Evolutionary conservation across 257 asterid species (phyloP).

Genomic region (Salvia rosmarinus): DNA sequence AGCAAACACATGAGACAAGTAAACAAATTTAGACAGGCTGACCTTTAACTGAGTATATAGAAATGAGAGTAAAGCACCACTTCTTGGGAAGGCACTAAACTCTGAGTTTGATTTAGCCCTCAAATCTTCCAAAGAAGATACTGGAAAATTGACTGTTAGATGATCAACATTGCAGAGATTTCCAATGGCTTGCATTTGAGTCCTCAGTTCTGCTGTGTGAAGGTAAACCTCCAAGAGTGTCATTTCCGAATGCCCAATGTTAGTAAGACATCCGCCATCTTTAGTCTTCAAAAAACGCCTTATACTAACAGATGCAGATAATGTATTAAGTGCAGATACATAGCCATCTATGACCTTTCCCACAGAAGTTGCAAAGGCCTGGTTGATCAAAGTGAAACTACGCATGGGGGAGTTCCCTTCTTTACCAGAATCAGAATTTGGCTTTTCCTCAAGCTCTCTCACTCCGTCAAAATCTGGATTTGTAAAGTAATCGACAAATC

Average conservation of each 20-base stretch:
- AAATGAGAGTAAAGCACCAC: conserved; percentile 82
- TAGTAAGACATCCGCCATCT: conserved; percentile 75
- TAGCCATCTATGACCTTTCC: conserved; percentile 78
- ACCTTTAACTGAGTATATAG: conserved; percentile 89
- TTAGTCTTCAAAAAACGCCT: conserved; percentile 60
- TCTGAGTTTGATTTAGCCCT: conserved; percentile 55
- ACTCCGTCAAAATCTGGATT: conserved; percentile 46
- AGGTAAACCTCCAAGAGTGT: conserved; percentile 86
- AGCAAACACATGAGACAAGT: conserved; percentile 28
- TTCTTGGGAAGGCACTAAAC: conserved; percentile 67
- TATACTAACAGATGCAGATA: conserved; percentile 70
- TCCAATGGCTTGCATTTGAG: conserved; percentile 92
- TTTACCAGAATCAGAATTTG: conserved; percentile 35
- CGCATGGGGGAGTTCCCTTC: conserved; percentile 32
- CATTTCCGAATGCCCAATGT: conserved; percentile 71
- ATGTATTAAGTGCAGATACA: conserved; percentile 72
- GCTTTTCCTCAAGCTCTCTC: conserved; percentile 39
- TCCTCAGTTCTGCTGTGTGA: conserved; percentile 75
- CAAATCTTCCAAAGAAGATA: conserved; percentile 58
- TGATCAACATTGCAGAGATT: conserved; percentile 73
- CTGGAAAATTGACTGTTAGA: conserved; percentile 58
- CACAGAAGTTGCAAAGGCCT: conserved; percentile 90
- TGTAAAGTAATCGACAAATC: conserved; percentile 67
- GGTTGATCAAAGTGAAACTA: conserved; percentile 69
- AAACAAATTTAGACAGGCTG: conserved; percentile 30